Evolutionary conservation across 2,329 filamentous ascomycete species (phyloP).

Genomic region (Cyanodermella asteris): DNA sequence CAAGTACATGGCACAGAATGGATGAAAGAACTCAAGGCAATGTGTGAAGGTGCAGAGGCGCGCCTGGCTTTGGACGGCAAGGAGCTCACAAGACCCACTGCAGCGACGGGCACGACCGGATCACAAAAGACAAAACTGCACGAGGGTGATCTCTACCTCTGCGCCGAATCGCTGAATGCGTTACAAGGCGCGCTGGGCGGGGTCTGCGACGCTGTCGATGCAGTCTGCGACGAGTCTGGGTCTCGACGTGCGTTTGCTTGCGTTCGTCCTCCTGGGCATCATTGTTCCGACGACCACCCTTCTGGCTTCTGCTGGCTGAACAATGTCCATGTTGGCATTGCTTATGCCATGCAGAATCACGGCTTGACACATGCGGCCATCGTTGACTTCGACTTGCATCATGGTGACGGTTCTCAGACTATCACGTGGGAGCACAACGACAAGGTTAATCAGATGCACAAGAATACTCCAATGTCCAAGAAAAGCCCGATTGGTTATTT

Average conservation of each 20-base stretch:
- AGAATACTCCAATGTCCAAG: constrained; percentile 55
- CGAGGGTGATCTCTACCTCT: constrained; percentile 78
- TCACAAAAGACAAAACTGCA: constrained; percentile 41
- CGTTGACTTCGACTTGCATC: constrained; percentile 77
- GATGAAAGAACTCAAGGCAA: constrained; percentile 75
- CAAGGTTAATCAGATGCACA: constrained; percentile 38
- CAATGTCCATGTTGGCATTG: constrained; percentile 91
- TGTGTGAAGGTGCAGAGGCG: constrained; percentile 63
- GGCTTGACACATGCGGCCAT: constrained; percentile 86
- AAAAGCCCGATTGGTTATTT: constrained; percentile 86
- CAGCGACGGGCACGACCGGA: constrained; percentile 14
- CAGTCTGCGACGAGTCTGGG: constrained; percentile 44
- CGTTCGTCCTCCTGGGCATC: constrained; percentile 81
- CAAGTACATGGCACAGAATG: constrained; percentile 79
- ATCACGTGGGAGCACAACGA: constrained; percentile 83
- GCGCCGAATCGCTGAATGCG: constrained; percentile 62
- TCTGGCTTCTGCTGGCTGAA: constrained; percentile 98
- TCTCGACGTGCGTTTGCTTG: constrained; percentile 72
- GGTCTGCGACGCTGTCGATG: constrained; percentile 79
- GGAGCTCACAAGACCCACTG: constrained; percentile 45
- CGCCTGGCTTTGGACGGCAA: constrained; percentile 58
- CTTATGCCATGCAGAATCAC: constrained; percentile 65
- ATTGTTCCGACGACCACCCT: constrained; percentile 73
- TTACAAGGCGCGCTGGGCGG: constrained; percentile 83
- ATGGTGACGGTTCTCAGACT: constrained; percentile 85